These are phyloP conservation scores for Setaria italica DNA, from an alignment of 202 grass and related monocot genomes.

Conservation along the genomic window DNA sequence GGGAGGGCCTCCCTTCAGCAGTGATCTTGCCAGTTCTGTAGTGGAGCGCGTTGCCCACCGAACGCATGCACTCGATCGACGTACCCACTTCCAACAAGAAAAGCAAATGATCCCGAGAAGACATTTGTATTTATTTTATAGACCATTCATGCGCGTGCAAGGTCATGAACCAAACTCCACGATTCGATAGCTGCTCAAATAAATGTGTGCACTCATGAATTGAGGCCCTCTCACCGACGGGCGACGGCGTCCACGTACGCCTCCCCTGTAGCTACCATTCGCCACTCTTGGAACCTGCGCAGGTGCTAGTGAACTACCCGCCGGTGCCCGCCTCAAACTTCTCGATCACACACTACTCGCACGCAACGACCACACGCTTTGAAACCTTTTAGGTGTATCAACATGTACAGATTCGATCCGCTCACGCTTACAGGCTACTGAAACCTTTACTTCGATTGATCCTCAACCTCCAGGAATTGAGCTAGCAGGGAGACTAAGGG, in stretches of 20 bases:
- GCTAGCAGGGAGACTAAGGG: too few relatives aligned
- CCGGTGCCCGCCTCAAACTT: neutral
- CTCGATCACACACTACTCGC: neutral
- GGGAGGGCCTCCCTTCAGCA: too few relatives aligned
- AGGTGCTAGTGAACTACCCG: neutral
- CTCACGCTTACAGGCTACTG: too few relatives aligned
- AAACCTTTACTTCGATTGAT: too few relatives aligned
- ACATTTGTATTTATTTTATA: too few relatives aligned
- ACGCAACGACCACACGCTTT: neutral
- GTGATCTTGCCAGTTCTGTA: too few relatives aligned
- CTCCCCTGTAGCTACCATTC: constrained; percentile 13
- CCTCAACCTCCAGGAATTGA: too few relatives aligned
- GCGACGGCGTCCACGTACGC: neutral
- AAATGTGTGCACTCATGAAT: neutral
- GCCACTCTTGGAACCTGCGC: neutral
- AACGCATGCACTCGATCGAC: too few relatives aligned
- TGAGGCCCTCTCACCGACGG: constrained; percentile 17
- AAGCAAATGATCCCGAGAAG: too few relatives aligned
- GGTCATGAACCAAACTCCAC: neutral
- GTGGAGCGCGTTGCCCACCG: too few relatives aligned
- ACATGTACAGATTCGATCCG: too few relatives aligned
- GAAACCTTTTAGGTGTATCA: neutral
- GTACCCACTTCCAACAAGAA: too few relatives aligned
- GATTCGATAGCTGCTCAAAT: neutral
- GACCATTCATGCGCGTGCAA: neutral